Evolutionary conservation across 2,329 filamentous ascomycete genomes (phyloP), one percentile per base, ranked within the genome.

Genomic region (Septoria linicola): DNA sequence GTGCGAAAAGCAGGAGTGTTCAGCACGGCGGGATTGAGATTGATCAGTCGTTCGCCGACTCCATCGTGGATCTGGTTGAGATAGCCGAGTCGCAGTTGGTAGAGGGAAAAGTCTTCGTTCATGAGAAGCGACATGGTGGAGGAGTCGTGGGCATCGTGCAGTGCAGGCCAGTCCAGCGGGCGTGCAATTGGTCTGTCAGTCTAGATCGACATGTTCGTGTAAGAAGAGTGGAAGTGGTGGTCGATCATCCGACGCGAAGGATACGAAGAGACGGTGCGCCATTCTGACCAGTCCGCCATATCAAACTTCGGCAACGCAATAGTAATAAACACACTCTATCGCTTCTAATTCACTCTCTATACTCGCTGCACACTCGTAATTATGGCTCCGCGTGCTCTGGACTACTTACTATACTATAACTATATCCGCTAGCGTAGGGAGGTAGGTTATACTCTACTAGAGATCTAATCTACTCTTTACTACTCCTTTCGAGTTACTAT

Each of bases 1-100:
- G 87, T 83, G 70, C 89, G 89, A 75, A 92, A 93, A 23, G 87
- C 84, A 2, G 85, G 82, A 21, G 88, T 87, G 67, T 89, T 91
- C 57, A 93, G 76, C 64, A 91, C 86, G 58, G 79, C 79, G 65
- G 89, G 84, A 70, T 92, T 88, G 55, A 95, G 80, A 32, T 84
- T 89, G 67, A 95, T 88, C 34, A 93, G 79, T 16, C 88, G 84
- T 69, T 95, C 89, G 59, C 88, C 88, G 6, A 93, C 87, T 55
- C 88, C 89, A 67, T 95, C 88, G 59, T 87, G 86, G 59, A 91
- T 84, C 57, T 88, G 82, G 59, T 84, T 83, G 30, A 95, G 81
- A 66, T 93, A 93, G 63, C 85, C 85, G 31, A 86, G 86, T 45
- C 88, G 85, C 50, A 95, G 77, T 69, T 90, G 87, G 73, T 92